phyloP scores from a whole-genome alignment of 495 filamentous ascomycete species.

The Penicillium pulvis region DNA sequence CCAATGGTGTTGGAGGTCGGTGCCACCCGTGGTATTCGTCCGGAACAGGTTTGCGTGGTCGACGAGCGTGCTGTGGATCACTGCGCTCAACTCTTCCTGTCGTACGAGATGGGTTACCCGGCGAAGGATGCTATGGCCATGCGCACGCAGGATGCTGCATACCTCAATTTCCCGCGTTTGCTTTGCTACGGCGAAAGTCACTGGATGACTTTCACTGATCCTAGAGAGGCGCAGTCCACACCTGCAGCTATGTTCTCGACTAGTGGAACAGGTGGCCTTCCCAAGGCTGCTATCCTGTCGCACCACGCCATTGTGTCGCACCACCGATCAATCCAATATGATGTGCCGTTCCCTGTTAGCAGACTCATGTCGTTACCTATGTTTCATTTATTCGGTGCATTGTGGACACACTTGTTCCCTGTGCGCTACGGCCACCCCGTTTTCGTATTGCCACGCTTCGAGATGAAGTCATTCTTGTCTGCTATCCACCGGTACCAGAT shows the following conservation, averaged over 20 bases:
- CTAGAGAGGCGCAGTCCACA: conserved; percentile 44
- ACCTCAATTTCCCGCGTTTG: conserved; percentile 43
- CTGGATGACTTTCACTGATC: conserved; percentile 55
- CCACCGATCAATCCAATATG: conserved; percentile 49
- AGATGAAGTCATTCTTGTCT: conserved; percentile 54
- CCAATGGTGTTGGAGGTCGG: conserved; percentile 23
- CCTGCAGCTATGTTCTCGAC: conserved; percentile 56
- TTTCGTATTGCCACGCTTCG: conserved; percentile 64
- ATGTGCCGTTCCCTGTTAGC: conserved; percentile 48
- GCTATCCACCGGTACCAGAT: conserved; percentile 59
- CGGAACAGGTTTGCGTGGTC: conserved; percentile 52
- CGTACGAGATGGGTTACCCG: conserved; percentile 27
- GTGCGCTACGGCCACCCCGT: conserved; percentile 57
- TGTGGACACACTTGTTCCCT: conserved; percentile 54
- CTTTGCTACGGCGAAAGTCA: conserved; percentile 53
- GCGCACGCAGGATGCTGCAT: conserved; percentile 19
- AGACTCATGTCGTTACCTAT: conserved; percentile 62
- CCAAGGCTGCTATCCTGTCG: conserved; percentile 57
- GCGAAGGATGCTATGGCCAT: conserved; percentile 25
- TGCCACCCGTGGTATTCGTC: conserved; percentile 44
- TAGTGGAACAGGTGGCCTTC: conserved; percentile 61
- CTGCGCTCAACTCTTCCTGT: conserved; percentile 36
- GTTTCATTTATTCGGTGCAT: conserved; percentile 64
- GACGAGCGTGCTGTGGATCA: conserved; percentile 43
- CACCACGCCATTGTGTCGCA: conserved; percentile 57